Evolutionary conservation across 2,329 filamentous ascomycete species (phyloP), one percentile per base, ranked within the genome.

Genomic region (Talaromyces sp.): DNA sequence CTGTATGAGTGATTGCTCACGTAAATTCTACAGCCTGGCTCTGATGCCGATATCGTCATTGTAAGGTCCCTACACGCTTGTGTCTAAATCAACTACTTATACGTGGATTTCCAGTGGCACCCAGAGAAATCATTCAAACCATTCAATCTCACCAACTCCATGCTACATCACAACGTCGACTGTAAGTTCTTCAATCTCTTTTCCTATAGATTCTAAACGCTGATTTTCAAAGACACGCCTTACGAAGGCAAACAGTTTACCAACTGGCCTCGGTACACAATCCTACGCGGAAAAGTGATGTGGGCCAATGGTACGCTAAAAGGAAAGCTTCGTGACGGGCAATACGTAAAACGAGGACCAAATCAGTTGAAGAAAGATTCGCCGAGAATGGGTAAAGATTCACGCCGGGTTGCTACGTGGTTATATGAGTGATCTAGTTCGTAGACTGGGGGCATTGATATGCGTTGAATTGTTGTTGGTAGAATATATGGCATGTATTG

Each of bases 41-140:
- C 64, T 8, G 80, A 81, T 68, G 79, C 80, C 0, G 80, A 81
- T 66, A 65, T 82, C 9, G 75, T 79, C 19, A 78, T 82, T 57
- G 47, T 27, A 50, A 31, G 27, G 5, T 31, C 27, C 27, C 4
- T 31, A 31, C 4, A 31, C 5, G 27, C 27, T 7, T 31, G 4
- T 31, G 4, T 31, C 7, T 5, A 31, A 1, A 31, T 31, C 27
- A 31, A 31, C 7, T 31, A 31, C 27, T 31, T 31, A 31, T 31
- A 31, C 1, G 7, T 31, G 27, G 7, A 3, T 4, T 11, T 27
- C 22, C 27, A 50, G 47, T 79, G 79, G 79, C 77, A 81, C 70
- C 74, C 75, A 7, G 63, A 39, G 0, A 37, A 56, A 3, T 73
- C 47, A 13, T 14, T 73, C 41, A 31, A 58, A 24, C 68, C 69